phyloP scores from a whole-genome alignment of 139 green algal genomes.

The Deuterostichococcus epilithicus region DNA sequence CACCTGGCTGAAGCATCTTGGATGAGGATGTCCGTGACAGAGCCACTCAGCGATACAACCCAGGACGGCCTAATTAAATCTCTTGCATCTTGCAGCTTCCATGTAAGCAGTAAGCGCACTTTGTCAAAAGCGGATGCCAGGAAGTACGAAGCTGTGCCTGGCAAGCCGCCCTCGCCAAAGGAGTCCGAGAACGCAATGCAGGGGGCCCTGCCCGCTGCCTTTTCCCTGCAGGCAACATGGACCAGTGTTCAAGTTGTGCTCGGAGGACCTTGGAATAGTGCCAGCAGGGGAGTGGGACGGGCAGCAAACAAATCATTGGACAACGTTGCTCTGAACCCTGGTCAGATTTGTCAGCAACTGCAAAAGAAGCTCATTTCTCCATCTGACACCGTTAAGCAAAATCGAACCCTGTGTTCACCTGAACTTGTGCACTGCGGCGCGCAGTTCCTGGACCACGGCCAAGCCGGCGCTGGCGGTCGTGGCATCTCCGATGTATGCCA shows the following conservation, averaged over 20 bases:
- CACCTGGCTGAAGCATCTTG: not conserved
- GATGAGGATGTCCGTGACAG: not conserved
- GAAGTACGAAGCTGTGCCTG: constrained; percentile 49
- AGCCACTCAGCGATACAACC: no score
- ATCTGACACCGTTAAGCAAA: not conserved
- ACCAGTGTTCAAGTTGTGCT: not conserved
- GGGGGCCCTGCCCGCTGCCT: not conserved
- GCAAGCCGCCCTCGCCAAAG: constrained; percentile 52
- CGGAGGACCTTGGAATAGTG: not conserved
- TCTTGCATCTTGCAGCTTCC: no score
- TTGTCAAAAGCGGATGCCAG: constrained; percentile 35
- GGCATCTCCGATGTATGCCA: constrained; percentile 33
- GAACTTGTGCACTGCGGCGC: constrained; percentile 41
- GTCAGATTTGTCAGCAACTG: not conserved
- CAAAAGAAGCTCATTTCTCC: not conserved
- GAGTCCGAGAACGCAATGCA: constrained; percentile 44
- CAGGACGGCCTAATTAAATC: no score
- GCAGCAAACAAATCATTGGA: not conserved
- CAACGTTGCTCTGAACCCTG: not conserved
- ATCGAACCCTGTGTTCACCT: constrained; percentile 7
- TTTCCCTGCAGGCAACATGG: not conserved
- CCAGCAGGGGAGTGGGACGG: not conserved
- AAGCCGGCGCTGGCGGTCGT: constrained; percentile 38
- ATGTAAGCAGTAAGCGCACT: not conserved
- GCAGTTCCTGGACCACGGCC: constrained; percentile 57